Base-by-base conservation (phyloP, 2,329 filamentous ascomycete species). In the Phialophora tarda region DNA sequence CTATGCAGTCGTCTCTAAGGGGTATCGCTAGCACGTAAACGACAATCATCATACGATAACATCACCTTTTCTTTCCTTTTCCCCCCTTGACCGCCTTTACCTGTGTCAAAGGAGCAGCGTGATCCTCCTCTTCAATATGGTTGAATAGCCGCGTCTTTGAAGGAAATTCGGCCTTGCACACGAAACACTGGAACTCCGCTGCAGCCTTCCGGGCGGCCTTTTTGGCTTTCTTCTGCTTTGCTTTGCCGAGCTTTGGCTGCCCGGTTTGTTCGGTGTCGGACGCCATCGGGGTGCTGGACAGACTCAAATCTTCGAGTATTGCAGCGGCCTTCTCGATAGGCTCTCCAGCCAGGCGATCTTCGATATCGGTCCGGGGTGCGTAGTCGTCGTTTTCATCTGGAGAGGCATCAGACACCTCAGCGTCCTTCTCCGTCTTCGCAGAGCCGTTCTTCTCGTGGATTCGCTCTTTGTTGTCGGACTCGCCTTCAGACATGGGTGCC, bases 161-260 rank as follows among this genome's bases (percentile, higher is more conserved):
- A 0, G 85, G 87, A 79, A 98, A 99, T 0, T 80, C 84, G 71
- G 91, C 92, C 71, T 88, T 85, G 78, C 95, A 98, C 4, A 88
- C 86, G 2, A 90, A 85, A 75, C 95, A 98, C 73, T 89, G 89
- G 61, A 91, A 85, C 32, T 87, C 71, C 4, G 65, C 47, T 12
- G 41, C 71, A 4, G 71, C 65, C 32, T 74, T 68, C 63, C 77
- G 76, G 4, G 81, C 82, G 14, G 81, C 82, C 70, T 80, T 85
- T 71, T 81, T 83, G 34, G 82, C 82, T 60, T 81, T 79, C 70
- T 83, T 85, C 66, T 81, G 79, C 71, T 85, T 86, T 30, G 84
- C 84, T 71, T 84, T 85, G 23, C 83, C 82, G 14, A 82, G 50
- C 63, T 80, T 82, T 44, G 73, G 71, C 38, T 71, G 64, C 10